Evolutionary conservation across 1,284 basidiomycete genomes (phyloP).

Genomic region (Fistulina hepatica): DNA sequence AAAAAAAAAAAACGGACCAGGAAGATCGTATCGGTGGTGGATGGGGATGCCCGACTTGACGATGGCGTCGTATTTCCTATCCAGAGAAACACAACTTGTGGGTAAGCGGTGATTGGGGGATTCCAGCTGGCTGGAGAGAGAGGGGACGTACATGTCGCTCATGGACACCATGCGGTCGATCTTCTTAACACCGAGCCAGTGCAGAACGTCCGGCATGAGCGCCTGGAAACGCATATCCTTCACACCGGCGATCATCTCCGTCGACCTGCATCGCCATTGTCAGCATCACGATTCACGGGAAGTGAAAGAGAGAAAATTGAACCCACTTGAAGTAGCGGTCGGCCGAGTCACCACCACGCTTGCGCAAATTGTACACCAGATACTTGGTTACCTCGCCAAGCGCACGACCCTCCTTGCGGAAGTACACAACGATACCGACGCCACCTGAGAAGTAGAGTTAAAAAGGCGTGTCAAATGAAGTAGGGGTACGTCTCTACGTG

Average conservation of each 20-base stretch:
- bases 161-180: conserved; percentile 88
- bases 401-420: conserved; percentile 88
- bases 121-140: conserved; percentile 6
- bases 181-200: conserved; percentile 88
- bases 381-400: conserved; percentile 92
- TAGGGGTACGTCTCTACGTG: background rate
- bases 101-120: background rate
- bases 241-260: conserved; percentile 88
- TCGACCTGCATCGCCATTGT: no score
- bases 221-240: conserved; percentile 95
- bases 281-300: no score
- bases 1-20: conserved; percentile 34
- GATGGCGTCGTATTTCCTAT: conserved; percentile 94
- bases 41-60: conserved; percentile 84
- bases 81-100: conserved; percentile 9
- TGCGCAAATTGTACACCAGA: conserved; percentile 91
- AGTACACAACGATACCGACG: conserved; percentile 89
- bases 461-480: background rate
- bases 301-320: no score
- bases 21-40: conserved; percentile 73
- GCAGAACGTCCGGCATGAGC: conserved; percentile 91
- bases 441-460: conserved; percentile 32
- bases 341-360: conserved; percentile 87
- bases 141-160: conserved; percentile 72
- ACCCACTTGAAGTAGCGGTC: conserved; percentile 92